These are phyloP conservation scores for Neurospora sp. DNA, from an alignment of 2,329 filamentous ascomycete genomes.

Conservation along the genomic window DNA sequence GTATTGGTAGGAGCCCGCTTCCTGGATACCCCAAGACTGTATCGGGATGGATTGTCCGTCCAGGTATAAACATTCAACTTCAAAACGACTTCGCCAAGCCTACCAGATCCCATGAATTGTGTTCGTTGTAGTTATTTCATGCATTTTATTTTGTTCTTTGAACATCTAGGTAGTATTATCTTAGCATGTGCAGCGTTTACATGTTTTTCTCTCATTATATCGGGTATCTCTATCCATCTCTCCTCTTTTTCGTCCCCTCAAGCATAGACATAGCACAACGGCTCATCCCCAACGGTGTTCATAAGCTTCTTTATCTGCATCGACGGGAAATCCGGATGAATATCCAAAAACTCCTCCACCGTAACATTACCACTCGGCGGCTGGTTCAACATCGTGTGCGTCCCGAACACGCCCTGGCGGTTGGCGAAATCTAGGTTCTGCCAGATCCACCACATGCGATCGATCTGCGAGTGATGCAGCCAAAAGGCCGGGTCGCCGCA, in stretches of 20 bases:
- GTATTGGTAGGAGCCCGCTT: neutral
- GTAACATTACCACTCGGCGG: slow-evolving; percentile 31
- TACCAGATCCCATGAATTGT: no score
- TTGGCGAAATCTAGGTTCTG: slow-evolving; percentile 18
- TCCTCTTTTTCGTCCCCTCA: slow-evolving; percentile 8
- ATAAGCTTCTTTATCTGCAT: slow-evolving; percentile 26
- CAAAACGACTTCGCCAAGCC: no score
- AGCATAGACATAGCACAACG: slow-evolving; percentile 35
- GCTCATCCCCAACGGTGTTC: slow-evolving; percentile 29
- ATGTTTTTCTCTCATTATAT: no score
- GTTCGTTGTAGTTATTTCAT: no score
- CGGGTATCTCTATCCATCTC: neutral
- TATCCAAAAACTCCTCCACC: slow-evolving; percentile 26
- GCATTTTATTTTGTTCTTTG: no score
- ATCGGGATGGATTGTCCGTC: no score
- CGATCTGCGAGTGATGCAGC: slow-evolving; percentile 14
- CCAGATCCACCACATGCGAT: slow-evolving; percentile 17
- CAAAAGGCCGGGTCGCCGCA: slow-evolving; percentile 16
- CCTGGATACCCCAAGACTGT: no score
- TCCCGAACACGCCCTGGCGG: slow-evolving; percentile 24
- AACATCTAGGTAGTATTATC: no score
- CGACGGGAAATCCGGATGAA: slow-evolving; percentile 25
- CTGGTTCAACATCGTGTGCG: slow-evolving; percentile 30
- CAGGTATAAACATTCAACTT: no score
- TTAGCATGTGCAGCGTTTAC: neutral